Evolutionary conservation across 805 yeast genomes (phyloP).

Genomic region (Yamadazyma phyllophila): DNA sequence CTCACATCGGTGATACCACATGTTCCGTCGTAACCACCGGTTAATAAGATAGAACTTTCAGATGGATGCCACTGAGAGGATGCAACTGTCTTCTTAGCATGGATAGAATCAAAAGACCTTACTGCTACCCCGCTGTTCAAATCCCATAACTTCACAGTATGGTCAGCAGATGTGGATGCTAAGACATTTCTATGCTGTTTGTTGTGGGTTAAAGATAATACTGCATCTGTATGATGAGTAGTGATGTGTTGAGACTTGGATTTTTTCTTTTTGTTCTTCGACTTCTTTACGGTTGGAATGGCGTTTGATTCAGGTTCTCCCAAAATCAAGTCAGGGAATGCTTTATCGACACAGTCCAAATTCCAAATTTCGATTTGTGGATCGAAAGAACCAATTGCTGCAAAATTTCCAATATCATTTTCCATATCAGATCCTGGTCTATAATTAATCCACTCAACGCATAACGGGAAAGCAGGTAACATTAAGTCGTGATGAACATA

Average conservation of each 20-base stretch:
- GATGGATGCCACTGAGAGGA: slow-evolving; percentile 79
- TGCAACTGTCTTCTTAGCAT: slow-evolving; percentile 78
- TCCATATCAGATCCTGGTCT: slow-evolving; percentile 47
- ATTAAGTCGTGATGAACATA: slow-evolving; percentile 96
- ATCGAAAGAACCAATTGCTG: slow-evolving; percentile 95
- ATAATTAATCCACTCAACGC: slow-evolving; percentile 92
- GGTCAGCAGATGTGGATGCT: slow-evolving; percentile 94
- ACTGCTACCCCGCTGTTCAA: slow-evolving; percentile 71
- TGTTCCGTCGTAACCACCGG: slow-evolving; percentile 92
- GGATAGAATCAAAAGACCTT: slow-evolving; percentile 69
- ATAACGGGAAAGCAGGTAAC: slow-evolving; percentile 95
- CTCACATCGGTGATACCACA: slow-evolving; percentile 85
- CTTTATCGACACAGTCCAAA: slow-evolving; percentile 85
- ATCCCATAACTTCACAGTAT: slow-evolving; percentile 95
- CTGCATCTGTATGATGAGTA: slow-evolving; percentile 91
- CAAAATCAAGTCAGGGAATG: slow-evolving; percentile 89
- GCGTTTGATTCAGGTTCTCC: slow-evolving; percentile 65
- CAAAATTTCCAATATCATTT: slow-evolving; percentile 74
- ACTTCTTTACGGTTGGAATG: slow-evolving; percentile 35
- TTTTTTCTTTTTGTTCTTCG: slow-evolving; percentile 51
- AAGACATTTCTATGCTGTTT: slow-evolving; percentile 76
- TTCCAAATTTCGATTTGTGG: slow-evolving; percentile 98
- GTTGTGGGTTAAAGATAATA: slow-evolving; percentile 82
- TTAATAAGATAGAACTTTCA: slow-evolving; percentile 67
- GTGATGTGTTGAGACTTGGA: slow-evolving; percentile 50